Evolutionary conservation across 306 rosid genomes (phyloP), one percentile per base, ranked within the genome.

Genomic region (Corylus americana): DNA sequence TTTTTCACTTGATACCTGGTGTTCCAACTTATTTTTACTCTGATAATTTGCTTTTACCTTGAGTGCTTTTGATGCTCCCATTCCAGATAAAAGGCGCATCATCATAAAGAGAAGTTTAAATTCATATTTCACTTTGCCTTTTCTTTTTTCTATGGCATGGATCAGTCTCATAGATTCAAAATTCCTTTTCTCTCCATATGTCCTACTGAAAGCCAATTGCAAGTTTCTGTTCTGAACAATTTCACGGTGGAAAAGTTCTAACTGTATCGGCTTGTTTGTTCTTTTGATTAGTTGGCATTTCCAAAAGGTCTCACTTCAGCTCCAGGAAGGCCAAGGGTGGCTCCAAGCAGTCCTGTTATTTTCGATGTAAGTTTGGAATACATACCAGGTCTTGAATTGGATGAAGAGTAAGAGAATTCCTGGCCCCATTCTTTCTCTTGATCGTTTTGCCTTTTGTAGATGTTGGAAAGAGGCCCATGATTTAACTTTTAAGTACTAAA

Each of bases 321-420:
- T 75, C 98, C 98, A 68, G 98, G 98, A 80, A 91, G 98, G 86
- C 98, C 97, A 83, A 91, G 98, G 86, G 98, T 94, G 85, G 89
- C 97, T 85, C 91, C 98, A 58, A 92, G 72, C 58, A 94, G 98
- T 87, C 97, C 98, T 14, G 98, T 94, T 49, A 57, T 94, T 78
- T 94, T 94, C 70, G 98, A 92, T 48, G 95, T 94, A 76, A 94
- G 97, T 80, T 86, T 94, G 86, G 98, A 91, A 82, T 94, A 90
- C 80, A 73, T 94, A 54, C 98, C 98, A 0, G 98, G 98, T 68
- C 95, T 92, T 73, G 98, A 94, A 78, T 5, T 79, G 39, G 96
- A 92, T 2, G 98, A 94, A 78, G 94, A 94, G 83, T 86, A 82
- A 70, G 49, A 74, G 20, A 39, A 11, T 12, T 22, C 27, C 45